Conservation (phyloP, 495 filamentous ascomycete species). For the Oidiodendron maius region DNA sequence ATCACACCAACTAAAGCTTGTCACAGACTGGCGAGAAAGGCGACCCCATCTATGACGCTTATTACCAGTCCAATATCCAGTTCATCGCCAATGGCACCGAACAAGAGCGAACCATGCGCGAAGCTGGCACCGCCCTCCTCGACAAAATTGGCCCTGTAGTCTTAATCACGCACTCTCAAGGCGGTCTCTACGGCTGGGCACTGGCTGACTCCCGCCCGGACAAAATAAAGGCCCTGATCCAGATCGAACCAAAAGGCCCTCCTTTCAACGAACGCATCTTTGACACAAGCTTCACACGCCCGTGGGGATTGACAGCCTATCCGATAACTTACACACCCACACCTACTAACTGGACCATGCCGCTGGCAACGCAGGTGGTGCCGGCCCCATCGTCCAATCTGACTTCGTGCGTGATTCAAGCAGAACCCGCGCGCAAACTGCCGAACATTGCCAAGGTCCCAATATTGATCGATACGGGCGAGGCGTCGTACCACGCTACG, state of each 20-base stretch:
- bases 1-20: neutral
- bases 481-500: slow-evolving; percentile 48
- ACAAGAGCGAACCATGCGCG: slow-evolving; percentile 37
- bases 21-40: slow-evolving; percentile 33
- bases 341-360: slow-evolving; percentile 4
- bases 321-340: slow-evolving; percentile 44
- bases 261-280: slow-evolving; percentile 24
- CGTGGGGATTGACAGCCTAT: slow-evolving; percentile 42
- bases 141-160: slow-evolving; percentile 40
- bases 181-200: slow-evolving; percentile 43
- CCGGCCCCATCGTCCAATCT: slow-evolving; percentile 22
- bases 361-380: slow-evolving; percentile 13
- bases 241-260: slow-evolving; percentile 49
- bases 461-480: slow-evolving; percentile 41
- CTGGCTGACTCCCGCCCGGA: slow-evolving; percentile 38
- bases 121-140: slow-evolving; percentile 40
- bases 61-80: slow-evolving; percentile 39
- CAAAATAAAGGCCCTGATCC: slow-evolving; percentile 40
- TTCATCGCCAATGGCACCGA: slow-evolving; percentile 27
- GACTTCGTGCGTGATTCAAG: slow-evolving; percentile 39
- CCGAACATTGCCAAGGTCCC: slow-evolving; percentile 40
- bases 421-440: slow-evolving; percentile 40
- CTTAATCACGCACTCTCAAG: slow-evolving; percentile 48
- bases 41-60: slow-evolving; percentile 45
- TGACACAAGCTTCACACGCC: slow-evolving; percentile 10